Conservation (phyloP, 352 stramenopile genomes). For the Phytopythium aichiense region DNA sequence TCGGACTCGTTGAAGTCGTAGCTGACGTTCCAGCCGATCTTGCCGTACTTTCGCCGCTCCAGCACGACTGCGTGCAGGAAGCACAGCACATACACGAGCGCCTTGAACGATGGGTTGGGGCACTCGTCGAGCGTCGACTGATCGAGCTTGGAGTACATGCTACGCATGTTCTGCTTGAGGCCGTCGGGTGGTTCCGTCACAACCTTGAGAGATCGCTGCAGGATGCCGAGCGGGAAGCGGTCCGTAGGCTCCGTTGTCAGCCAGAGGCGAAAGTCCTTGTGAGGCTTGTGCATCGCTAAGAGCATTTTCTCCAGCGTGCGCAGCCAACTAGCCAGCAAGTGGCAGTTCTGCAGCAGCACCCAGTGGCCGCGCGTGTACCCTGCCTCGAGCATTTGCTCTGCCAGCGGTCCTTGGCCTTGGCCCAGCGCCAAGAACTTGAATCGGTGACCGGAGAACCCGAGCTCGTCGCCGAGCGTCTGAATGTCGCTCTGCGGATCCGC, state of each 20-base stretch:
- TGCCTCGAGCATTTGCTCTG: slow-evolving; percentile 92
- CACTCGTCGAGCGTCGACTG: slow-evolving; percentile 90
- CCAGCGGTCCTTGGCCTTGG: slow-evolving; percentile 92
- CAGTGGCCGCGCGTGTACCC: slow-evolving; percentile 84
- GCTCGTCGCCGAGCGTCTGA: slow-evolving; percentile 89
- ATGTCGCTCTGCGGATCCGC: slow-evolving; percentile 94
- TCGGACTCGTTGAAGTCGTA: slow-evolving; percentile 98
- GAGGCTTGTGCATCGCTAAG: slow-evolving; percentile 86
- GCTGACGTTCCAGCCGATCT: slow-evolving; percentile 96
- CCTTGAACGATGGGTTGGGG: slow-evolving; percentile 88
- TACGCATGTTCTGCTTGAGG: slow-evolving; percentile 96
- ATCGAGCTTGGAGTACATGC: slow-evolving; percentile 91
- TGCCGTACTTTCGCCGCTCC: slow-evolving; percentile 95
- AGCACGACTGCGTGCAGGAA: slow-evolving; percentile 95
- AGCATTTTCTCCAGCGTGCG: slow-evolving; percentile 92
- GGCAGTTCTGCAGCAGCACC: slow-evolving; percentile 95
- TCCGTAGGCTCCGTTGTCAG: slow-evolving; percentile 95
- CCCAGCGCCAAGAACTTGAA: slow-evolving; percentile 94
- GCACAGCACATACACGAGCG: slow-evolving; percentile 94
- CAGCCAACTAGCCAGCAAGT: slow-evolving; percentile 93
- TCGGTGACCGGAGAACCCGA: slow-evolving; percentile 87
- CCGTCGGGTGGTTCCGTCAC: slow-evolving; percentile 95
- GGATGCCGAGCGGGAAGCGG: slow-evolving; percentile 93
- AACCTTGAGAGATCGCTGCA: slow-evolving; percentile 94
- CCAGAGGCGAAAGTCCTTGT: slow-evolving; percentile 95